Evolutionary conservation across 2,329 filamentous ascomycete species (phyloP).

Genomic region (Pseudogymnoascus sp.): DNA sequence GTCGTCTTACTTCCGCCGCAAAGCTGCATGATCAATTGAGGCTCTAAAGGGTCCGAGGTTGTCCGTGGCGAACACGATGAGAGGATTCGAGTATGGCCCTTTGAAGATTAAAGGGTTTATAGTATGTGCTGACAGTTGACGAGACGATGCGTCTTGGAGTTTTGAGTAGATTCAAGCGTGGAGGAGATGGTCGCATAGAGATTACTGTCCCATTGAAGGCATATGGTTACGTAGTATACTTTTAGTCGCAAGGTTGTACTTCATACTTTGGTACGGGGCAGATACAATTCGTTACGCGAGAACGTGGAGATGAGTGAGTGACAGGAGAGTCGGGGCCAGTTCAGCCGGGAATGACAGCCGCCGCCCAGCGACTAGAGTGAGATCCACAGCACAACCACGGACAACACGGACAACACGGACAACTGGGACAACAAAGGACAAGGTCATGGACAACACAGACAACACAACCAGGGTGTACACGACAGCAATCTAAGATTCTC

Average conservation of each 20-base stretch:
- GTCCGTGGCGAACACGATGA: neutral
- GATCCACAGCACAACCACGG: neutral
- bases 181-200: neutral
- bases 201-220: constrained; percentile 4
- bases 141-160: neutral
- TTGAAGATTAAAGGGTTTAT: neutral
- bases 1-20: constrained; percentile 55
- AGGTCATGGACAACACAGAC: neutral
- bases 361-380: neutral
- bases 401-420: neutral
- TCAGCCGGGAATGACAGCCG: constrained; percentile 4
- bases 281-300: constrained; percentile 8
- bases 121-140: neutral
- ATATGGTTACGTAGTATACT: constrained; percentile 9
- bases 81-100: neutral
- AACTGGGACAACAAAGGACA: neutral
- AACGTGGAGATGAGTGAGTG: constrained; percentile 9
- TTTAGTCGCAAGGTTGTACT: constrained; percentile 4
- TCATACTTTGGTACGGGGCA: constrained; percentile 7
- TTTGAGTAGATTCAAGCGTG: neutral
- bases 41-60: neutral
- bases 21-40: constrained; percentile 36
- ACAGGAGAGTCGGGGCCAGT: constrained; percentile 7
- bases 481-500: neutral
- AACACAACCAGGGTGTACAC: constrained; percentile 4